Base-by-base conservation (phyloP, 2,329 filamentous ascomycete species). In the Fusarium abutilonis region DNA sequence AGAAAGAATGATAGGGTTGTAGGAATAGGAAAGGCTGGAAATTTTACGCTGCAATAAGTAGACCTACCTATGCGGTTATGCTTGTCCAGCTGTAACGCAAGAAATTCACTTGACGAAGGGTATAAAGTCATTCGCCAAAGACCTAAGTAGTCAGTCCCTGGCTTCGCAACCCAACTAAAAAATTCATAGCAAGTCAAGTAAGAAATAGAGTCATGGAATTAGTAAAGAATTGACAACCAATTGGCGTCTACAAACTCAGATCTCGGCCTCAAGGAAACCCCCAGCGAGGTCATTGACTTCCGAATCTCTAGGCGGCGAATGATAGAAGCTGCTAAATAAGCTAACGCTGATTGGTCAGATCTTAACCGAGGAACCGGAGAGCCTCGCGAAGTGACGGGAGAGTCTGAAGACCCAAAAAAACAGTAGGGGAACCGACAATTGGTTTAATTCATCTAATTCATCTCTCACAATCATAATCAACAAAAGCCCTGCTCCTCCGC, bases 331-430 rank as follows among this genome's bases (percentile, higher is more conserved):
- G 56, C 66, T 71, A 69, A 21, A 70, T 7, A 71, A 68, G 68
- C 51, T 34, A 38, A 4, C 50, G 46, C 58, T 76, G 73, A 76
- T 76, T 76, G 74, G 74, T 42, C 52, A 55, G 63, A 56, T 73
- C 60, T 14, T n/a, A 72, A 69, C 74, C 74, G 74, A 75, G 73
- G 68, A 74, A 68, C 72, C 73, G 73, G 73, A 26, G 64, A 69
- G 69, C 64, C 70, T 72, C 63, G 68, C 64, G 60, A 55, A 59
- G 42, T 43, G 28, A 29, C 28, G 50, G 41, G 35, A 60, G 56
- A 35, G 14, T 36, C 14, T 15, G 14, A 52, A 29, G 28, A 59
- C 56, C 52, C 63, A 64, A 53, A 68, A 69, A 70, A 69, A 69
- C 67, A 57, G 58, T 56, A 60, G 60, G 47, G 62, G 63, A 66